Percentiles rank a stretch among this genome's conserved stretches.
These are phyloP conservation scores for Taiwanofungus camphoratus DNA, from an alignment of 1,284 basidiomycete species.

Conservation along the genomic window DNA sequence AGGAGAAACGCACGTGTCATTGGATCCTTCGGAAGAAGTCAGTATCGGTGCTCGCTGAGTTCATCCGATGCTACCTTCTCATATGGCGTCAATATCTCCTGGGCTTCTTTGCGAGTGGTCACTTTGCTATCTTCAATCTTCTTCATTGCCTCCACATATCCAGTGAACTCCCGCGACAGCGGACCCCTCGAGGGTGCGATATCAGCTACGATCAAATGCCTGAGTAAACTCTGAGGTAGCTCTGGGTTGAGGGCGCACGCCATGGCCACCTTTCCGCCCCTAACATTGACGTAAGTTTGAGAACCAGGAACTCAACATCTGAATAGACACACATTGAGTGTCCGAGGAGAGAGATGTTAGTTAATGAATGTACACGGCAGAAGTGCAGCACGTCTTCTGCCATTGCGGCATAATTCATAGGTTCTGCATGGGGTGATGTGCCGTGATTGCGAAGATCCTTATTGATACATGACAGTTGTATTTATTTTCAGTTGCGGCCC, in stretches of 20 bases:
- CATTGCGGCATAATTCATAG: constrained; percentile 71
- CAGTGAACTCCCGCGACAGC: constrained; percentile 59
- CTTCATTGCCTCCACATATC: constrained; percentile 68
- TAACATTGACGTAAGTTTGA: constrained; percentile 23
- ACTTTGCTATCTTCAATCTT: constrained; percentile 53
- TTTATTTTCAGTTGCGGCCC: not conserved
- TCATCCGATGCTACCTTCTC: constrained; percentile 43
- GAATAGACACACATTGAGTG: constrained; percentile 70
- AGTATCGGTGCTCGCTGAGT: constrained; percentile 2
- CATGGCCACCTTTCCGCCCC: constrained; percentile 90
- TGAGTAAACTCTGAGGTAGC: constrained; percentile 42
- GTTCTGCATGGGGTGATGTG: constrained; percentile 62
- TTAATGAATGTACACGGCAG: constrained; percentile 43
- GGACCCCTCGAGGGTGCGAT: constrained; percentile 66
- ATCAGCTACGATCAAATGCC: constrained; percentile 73
- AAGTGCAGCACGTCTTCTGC: constrained; percentile 67
- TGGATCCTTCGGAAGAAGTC: constrained; percentile 46
- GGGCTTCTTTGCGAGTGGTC: constrained; percentile 57
- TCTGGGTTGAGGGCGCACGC: constrained; percentile 59
- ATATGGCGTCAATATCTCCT: constrained; percentile 52
- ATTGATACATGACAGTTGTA: not conserved
- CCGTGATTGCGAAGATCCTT: constrained; percentile 86
- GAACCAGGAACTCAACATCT: not conserved
- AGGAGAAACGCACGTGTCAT: constrained; percentile 73
- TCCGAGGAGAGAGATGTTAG: constrained; percentile 68